Evolutionary conservation across 2,329 filamentous ascomycete genomes (phyloP).

Genomic region (Cytospora paraplurivora): DNA sequence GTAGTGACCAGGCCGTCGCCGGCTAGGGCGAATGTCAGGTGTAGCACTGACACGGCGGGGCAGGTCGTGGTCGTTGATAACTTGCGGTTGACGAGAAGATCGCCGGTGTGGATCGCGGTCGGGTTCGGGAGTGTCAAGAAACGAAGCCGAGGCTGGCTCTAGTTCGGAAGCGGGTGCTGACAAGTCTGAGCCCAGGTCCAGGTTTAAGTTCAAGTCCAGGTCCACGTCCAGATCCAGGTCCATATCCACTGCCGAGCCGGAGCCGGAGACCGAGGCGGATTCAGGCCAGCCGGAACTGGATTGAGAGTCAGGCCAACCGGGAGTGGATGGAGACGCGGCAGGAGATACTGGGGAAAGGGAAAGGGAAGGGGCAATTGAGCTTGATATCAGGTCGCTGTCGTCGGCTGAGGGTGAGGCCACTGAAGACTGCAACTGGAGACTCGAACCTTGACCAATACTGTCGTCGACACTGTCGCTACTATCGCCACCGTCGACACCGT

Average conservation of each 20-base stretch:
- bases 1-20: slow-evolving; percentile 15
- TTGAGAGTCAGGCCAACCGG: not conserved
- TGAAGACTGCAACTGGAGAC: not conserved
- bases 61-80: slow-evolving; percentile 8
- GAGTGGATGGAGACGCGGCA: not conserved
- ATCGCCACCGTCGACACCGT: not conserved
- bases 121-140: not conserved
- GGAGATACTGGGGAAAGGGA: not conserved
- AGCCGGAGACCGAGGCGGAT: not conserved
- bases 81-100: slow-evolving; percentile 10
- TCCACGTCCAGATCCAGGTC: not conserved
- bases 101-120: slow-evolving; percentile 1
- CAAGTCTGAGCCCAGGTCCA: not conserved
- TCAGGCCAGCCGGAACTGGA: not conserved
- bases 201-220: not conserved
- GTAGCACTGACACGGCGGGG: slow-evolving; percentile 25
- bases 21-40: slow-evolving; percentile 23
- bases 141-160: slow-evolving; percentile 12
- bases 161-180: slow-evolving; percentile 11
- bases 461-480: not conserved
- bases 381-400: not conserved
- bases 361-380: not conserved
- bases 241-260: slow-evolving; percentile 10
- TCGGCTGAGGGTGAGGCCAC: not conserved
- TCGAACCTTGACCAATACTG: not conserved